Evolutionary conservation across 192 early-diverging fungal genomes (phyloP).

Genomic region (Coemansia sp.): DNA sequence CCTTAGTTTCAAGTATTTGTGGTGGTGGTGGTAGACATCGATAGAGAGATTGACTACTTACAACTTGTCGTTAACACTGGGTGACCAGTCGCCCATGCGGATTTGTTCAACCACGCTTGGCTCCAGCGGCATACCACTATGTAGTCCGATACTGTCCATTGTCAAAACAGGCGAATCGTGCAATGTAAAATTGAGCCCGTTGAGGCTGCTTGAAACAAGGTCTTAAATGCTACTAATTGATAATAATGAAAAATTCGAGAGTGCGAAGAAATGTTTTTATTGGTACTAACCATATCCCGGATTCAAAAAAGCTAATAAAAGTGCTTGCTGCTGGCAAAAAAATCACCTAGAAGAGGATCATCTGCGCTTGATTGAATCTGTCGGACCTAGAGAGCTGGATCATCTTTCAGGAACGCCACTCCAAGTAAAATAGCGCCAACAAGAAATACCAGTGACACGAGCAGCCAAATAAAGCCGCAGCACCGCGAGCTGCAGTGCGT

Average conservation of each 20-base stretch:
- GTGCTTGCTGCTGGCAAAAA: no score
- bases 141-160: background rate
- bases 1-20: background rate
- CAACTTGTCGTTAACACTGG: conserved; percentile 40
- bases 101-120: conserved; percentile 35
- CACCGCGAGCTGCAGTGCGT: conserved; percentile 76
- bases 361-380: background rate
- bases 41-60: conserved; percentile 14
- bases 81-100: conserved; percentile 37
- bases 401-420: conserved; percentile 75
- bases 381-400: conserved; percentile 14
- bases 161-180: no score
- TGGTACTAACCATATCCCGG: no score
- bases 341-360: conserved; percentile 1
- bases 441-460: conserved; percentile 82
- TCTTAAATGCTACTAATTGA: background rate
- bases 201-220: background rate
- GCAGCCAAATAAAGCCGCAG: conserved; percentile 93
- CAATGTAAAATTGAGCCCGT: background rate
- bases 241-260: background rate
- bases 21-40: background rate
- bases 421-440: conserved; percentile 77
- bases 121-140: conserved; percentile 20
- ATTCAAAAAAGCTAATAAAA: no score
- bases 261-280: no score